phyloP scores from a whole-genome alignment of 108 stramenopile species.

The Mediolabrus comicus region DNA sequence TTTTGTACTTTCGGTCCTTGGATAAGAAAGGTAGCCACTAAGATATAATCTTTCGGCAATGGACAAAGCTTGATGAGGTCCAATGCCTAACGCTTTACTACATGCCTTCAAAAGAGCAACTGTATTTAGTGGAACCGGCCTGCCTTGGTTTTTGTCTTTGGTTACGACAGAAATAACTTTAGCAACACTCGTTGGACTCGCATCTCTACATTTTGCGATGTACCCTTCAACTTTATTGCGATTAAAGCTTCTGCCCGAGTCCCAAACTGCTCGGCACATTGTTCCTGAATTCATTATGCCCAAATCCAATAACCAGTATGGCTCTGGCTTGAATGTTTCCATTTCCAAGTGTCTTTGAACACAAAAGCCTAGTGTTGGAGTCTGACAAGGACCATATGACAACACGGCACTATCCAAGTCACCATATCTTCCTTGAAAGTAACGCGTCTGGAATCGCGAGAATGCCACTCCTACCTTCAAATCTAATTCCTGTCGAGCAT shows the following conservation, averaged over 20 bases:
- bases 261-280: constrained; percentile 69
- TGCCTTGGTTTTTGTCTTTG: constrained; percentile 86
- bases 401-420: constrained; percentile 88
- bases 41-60: constrained; percentile 80
- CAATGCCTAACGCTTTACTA: constrained; percentile 82
- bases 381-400: constrained; percentile 96
- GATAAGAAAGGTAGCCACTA: constrained; percentile 86
- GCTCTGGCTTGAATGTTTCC: constrained; percentile 91
- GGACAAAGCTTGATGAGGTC: constrained; percentile 78
- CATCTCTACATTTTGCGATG: constrained; percentile 51
- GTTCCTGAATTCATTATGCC: constrained; percentile 76
- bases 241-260: constrained; percentile 71
- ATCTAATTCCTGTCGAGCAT: constrained; percentile 96
- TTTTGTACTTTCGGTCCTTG: constrained; percentile 77
- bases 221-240: constrained; percentile 62
- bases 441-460: constrained; percentile 93
- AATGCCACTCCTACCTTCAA: constrained; percentile 95
- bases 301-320: constrained; percentile 82
- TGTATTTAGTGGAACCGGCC: constrained; percentile 81
- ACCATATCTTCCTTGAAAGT: constrained; percentile 89
- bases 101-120: constrained; percentile 80
- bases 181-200: constrained; percentile 36
- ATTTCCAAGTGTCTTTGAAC: constrained; percentile 94
- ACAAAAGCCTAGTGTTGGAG: constrained; percentile 96
- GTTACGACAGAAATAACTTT: constrained; percentile 62